These are phyloP conservation scores for Zygotorulaspora danielsina DNA, from an alignment of 805 yeast species.

Conservation along the genomic window DNA sequence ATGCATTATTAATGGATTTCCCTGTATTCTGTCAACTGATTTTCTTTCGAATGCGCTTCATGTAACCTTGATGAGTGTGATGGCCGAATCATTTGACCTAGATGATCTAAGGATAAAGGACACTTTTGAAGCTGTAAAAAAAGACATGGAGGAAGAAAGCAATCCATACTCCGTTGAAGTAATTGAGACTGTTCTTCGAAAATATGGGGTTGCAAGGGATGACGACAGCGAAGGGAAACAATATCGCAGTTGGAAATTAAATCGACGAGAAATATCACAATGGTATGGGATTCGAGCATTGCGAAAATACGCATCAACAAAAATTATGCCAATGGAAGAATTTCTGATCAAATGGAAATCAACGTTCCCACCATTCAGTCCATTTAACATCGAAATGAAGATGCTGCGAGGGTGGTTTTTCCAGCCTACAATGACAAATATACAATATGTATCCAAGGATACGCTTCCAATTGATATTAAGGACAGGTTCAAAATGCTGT, in stretches of 20 bases:
- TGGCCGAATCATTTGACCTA: constrained; percentile 36
- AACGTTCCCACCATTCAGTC: constrained; percentile 58
- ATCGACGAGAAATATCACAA: constrained; percentile 42
- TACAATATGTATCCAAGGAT: constrained; percentile 51
- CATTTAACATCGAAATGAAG: constrained; percentile 52
- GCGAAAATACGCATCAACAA: constrained; percentile 34
- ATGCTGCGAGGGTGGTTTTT: constrained; percentile 54
- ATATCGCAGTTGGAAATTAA: constrained; percentile 39
- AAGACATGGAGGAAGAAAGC: constrained; percentile 32
- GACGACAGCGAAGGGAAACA: constrained; percentile 11
- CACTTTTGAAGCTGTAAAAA: constrained; percentile 27
- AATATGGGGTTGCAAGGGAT: constrained; percentile 38
- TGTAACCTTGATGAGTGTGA: constrained; percentile 37
- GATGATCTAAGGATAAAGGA: constrained; percentile 32
- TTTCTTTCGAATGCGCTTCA: constrained; percentile 37
- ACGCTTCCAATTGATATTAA: constrained; percentile 47
- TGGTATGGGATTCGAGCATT: constrained; percentile 66
- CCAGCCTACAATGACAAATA: constrained; percentile 41
- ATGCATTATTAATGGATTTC: constrained; percentile 45
- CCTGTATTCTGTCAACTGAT: constrained; percentile 37
- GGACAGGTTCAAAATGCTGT: constrained; percentile 48
- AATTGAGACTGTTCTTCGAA: constrained; percentile 47
- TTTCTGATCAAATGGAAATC: constrained; percentile 62
- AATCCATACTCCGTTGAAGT: constrained; percentile 40
- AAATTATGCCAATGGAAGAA: constrained; percentile 41